A percentile compares a stretch with the other conserved stretches of the same genome.
Conservation (phyloP, 2,329 filamentous ascomycete species). For the Aspergillus pseudoviridinutans region DNA sequence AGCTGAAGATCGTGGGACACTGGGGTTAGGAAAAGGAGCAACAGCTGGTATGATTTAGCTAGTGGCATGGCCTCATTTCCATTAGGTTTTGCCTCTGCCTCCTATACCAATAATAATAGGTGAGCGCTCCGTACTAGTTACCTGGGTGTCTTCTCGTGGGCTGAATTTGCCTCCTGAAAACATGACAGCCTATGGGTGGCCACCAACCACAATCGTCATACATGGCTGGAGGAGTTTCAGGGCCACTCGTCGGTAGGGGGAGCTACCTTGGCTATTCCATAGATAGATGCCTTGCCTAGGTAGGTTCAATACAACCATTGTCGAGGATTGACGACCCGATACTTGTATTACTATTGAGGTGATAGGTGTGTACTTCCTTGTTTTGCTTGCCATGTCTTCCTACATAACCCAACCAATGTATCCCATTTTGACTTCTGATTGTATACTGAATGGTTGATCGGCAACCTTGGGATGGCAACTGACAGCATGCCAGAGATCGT, state of each 20-base stretch:
- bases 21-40: background rate
- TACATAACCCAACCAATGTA: background rate
- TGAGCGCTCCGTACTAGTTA: background rate
- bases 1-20: background rate
- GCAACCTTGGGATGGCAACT: background rate
- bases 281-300: background rate
- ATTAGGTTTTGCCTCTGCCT: background rate
- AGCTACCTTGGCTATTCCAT: background rate
- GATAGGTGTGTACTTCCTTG: constrained; percentile 2
- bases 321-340: background rate
- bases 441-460: background rate
- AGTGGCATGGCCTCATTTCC: background rate
- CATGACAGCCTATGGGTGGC: background rate
- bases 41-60: background rate
- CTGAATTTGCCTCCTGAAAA: constrained; percentile 19
- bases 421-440: background rate
- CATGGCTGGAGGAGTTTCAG: constrained; percentile 3
- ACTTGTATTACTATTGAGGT: constrained; percentile 1
- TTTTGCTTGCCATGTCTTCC: constrained; percentile 1
- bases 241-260: background rate
- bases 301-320: background rate
- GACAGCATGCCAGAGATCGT: background rate
- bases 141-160: background rate
- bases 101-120: background rate
- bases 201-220: constrained; percentile 15